These are phyloP conservation scores for Pichia cabralensis DNA, from an alignment of 805 yeast genomes.

Conservation along the genomic window DNA sequence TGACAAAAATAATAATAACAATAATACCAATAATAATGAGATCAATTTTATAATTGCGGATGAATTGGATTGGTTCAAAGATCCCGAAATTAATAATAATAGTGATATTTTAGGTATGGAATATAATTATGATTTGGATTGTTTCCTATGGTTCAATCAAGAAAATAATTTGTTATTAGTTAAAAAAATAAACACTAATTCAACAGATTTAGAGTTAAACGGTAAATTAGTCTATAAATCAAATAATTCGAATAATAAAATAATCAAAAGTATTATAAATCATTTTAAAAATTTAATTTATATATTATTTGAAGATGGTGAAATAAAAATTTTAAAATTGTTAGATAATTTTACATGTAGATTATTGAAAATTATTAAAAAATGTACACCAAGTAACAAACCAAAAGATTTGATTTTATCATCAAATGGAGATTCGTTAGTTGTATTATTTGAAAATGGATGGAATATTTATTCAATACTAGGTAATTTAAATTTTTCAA, in stretches of 20 bases:
- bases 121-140: constrained; percentile 17
- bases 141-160: constrained; percentile 24
- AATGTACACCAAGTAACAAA: constrained; percentile 25
- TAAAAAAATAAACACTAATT: background rate
- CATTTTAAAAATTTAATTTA: constrained; percentile 32
- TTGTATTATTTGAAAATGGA: constrained; percentile 26
- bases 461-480: constrained; percentile 40
- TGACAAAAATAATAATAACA: constrained; percentile 16
- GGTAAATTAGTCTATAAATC: constrained; percentile 18
- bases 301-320: constrained; percentile 29
- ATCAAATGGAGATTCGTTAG: constrained; percentile 22
- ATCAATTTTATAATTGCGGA: constrained; percentile 23
- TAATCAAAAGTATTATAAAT: constrained; percentile 27
- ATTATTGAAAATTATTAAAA: constrained; percentile 25
- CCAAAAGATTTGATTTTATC: constrained; percentile 21
- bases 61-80: constrained; percentile 25
- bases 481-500: constrained; percentile 35
- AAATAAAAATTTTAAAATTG: constrained; percentile 28
- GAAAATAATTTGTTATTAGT: constrained; percentile 24
- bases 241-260: constrained; percentile 5
- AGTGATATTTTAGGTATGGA: constrained; percentile 11
- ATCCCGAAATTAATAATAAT: constrained; percentile 8
- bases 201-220: constrained; percentile 11
- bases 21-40: constrained; percentile 12
- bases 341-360: constrained; percentile 23